These are phyloP conservation scores for Diutina catenulata DNA, from an alignment of 1,139 yeast species.

Conservation along the genomic window DNA sequence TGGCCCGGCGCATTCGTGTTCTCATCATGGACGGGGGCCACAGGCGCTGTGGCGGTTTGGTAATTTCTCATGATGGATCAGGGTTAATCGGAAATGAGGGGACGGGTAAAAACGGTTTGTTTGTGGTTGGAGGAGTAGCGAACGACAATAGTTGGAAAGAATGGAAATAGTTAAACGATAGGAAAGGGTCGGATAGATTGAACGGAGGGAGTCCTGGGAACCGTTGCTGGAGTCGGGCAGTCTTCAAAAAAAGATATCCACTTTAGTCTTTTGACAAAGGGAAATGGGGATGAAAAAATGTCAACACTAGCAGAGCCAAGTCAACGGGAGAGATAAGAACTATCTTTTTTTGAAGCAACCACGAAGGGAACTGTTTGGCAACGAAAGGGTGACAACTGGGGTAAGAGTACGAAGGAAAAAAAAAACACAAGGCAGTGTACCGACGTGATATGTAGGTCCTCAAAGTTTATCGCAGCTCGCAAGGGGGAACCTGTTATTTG, in stretches of 20 bases:
- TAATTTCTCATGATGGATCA: too few relatives aligned
- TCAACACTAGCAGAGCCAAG: not conserved
- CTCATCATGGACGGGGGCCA: constrained; percentile 1
- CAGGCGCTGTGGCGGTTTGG: not conserved
- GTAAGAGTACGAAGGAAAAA: not conserved
- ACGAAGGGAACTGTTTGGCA: not conserved
- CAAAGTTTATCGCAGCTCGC: too few relatives aligned
- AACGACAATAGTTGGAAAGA: constrained; percentile 5
- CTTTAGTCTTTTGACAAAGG: constrained; percentile 5
- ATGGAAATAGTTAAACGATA: not conserved
- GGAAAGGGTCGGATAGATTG: not conserved
- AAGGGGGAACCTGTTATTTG: too few relatives aligned
- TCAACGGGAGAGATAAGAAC: not conserved
- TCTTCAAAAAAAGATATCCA: not conserved
- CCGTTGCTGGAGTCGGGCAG: too few relatives aligned
- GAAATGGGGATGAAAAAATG: not conserved
- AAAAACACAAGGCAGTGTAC: too few relatives aligned
- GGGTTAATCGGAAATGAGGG: too few relatives aligned
- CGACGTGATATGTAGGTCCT: too few relatives aligned
- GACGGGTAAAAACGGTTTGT: not conserved
- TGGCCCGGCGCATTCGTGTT: constrained; percentile 4
- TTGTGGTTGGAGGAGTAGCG: not conserved
- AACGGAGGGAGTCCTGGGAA: too few relatives aligned
- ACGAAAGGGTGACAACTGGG: too few relatives aligned
- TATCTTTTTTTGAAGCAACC: too few relatives aligned